Evolutionary conservation across 2,329 filamentous ascomycete species (phyloP).

Genomic region (Exserohilum turcica): DNA sequence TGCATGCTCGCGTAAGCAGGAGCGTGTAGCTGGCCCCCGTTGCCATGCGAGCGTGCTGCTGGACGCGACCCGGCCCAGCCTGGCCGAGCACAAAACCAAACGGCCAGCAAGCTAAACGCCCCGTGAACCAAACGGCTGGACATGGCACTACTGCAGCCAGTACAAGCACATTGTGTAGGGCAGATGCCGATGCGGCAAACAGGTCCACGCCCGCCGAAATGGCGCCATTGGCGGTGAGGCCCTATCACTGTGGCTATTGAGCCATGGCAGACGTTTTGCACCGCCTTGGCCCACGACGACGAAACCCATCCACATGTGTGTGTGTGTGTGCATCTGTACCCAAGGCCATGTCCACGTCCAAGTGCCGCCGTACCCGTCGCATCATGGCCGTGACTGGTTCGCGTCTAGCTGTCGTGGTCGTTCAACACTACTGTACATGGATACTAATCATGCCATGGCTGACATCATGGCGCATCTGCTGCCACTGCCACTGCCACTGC

Average conservation of each 20-base stretch:
- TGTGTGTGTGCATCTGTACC: no score
- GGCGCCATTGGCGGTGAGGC: conserved; percentile 16
- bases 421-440: conserved; percentile 1
- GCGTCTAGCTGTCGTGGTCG: not conserved
- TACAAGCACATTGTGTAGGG: no score
- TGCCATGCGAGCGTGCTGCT: not conserved
- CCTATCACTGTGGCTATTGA: no score
- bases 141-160: no score
- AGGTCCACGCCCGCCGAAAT: conserved; percentile 5
- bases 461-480: no score
- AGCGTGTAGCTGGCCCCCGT: conserved; percentile 16
- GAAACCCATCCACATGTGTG: not conserved
- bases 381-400: not conserved
- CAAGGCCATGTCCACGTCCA: not conserved
- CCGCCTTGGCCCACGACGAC: not conserved
- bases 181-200: not conserved
- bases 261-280: not conserved
- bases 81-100: no score
- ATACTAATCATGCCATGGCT: no score
- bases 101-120: not conserved
- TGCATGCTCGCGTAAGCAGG: conserved; percentile 20
- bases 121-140: not conserved
- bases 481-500: no score
- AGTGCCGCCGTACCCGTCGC: conserved; percentile 12
- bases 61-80: no score